phyloP scores from a whole-genome alignment of 305 asterid species.

The Fraxinus nigra region DNA sequence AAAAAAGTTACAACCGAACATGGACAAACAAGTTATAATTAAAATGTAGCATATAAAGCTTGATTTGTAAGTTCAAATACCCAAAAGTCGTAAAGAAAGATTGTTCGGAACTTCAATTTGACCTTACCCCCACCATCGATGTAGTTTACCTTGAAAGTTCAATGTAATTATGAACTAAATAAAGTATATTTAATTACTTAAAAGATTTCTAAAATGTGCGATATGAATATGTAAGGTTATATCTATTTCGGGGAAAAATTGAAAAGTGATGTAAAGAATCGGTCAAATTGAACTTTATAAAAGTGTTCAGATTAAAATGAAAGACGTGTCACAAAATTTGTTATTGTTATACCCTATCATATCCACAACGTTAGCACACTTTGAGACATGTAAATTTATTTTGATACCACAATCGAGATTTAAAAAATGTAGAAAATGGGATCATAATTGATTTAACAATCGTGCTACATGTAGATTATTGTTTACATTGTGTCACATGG shows the following conservation, averaged over 20 bases:
- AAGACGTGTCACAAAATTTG: no score
- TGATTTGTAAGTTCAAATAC: slow-evolving; percentile 31
- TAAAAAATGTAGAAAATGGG: not conserved
- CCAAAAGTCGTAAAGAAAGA: slow-evolving; percentile 23
- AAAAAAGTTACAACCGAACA: slow-evolving; percentile 11
- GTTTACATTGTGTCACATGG: no score
- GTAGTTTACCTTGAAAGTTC: slow-evolving; percentile 30
- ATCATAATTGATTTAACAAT: not conserved
- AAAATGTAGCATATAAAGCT: slow-evolving; percentile 32
- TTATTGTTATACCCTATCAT: not conserved
- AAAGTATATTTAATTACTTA: not conserved
- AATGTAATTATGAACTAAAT: slow-evolving; percentile 24
- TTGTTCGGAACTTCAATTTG: slow-evolving; percentile 26
- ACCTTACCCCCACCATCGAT: slow-evolving; percentile 37
- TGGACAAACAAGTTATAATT: slow-evolving; percentile 28
- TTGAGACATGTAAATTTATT: not conserved
- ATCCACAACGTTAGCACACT: not conserved
- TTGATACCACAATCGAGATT: not conserved
- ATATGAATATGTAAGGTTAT: not conserved
- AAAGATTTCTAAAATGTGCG: not conserved
- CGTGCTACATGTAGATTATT: no score
- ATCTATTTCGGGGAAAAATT: not conserved
- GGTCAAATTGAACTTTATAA: not conserved
- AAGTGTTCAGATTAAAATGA: no score
- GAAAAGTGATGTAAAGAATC: not conserved